Conservation (phyloP, 306 rosid genomes). For the Lithocarpus polystachyus region DNA sequence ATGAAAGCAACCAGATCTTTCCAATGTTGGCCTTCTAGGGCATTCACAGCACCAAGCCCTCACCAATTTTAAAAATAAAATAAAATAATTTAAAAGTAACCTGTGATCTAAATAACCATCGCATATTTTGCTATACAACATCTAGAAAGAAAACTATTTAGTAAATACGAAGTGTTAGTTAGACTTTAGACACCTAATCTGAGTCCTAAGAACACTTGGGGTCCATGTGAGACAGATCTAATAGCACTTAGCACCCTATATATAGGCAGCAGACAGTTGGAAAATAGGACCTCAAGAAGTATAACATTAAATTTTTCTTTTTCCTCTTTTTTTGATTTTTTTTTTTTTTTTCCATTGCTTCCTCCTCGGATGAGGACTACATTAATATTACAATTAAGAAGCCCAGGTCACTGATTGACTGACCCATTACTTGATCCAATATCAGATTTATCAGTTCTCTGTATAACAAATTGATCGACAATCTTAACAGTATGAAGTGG, state of each 20-base stretch:
- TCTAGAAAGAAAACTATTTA: background rate
- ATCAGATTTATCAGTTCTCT: slow-evolving; percentile 38
- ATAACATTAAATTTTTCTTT: background rate
- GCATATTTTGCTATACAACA: background rate
- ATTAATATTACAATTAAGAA: slow-evolving; percentile 23
- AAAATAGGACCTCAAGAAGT: background rate
- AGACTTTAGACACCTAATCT: background rate
- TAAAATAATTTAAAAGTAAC: too few relatives aligned
- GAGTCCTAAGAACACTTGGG: background rate
- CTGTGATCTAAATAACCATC: background rate
- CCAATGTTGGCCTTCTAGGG: too few relatives aligned
- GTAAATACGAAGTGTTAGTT: background rate
- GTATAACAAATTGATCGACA: slow-evolving; percentile 77
- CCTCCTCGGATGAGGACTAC: slow-evolving; percentile 12
- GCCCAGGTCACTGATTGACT: slow-evolving; percentile 45
- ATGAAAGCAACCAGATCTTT: too few relatives aligned
- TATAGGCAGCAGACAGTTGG: background rate
- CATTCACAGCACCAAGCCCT: too few relatives aligned
- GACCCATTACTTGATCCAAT: slow-evolving; percentile 29
- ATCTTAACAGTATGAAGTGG: slow-evolving; percentile 80
- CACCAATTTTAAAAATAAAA: too few relatives aligned
- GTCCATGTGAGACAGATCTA: background rate
- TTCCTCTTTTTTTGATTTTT: background rate
- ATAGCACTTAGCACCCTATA: background rate
- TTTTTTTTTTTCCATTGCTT: background rate